Conservation (phyloP, 371 early-diverging fungal species). For the Mucor irregularis region DNA sequence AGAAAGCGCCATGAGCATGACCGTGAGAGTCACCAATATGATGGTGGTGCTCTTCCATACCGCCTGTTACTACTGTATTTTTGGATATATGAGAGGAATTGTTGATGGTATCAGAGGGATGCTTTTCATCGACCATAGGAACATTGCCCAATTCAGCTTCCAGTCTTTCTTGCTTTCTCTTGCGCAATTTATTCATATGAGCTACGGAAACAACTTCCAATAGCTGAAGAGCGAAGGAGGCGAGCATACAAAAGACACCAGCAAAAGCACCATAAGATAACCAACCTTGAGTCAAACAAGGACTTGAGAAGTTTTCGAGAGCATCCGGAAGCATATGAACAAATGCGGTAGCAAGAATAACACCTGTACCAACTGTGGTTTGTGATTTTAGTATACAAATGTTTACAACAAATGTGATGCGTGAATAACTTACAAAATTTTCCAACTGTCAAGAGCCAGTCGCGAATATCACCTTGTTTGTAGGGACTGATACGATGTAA, state of each 20-base stretch:
- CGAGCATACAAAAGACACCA: slow-evolving; percentile 50
- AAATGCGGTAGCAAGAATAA: slow-evolving; percentile 49
- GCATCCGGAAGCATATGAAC: slow-evolving; percentile 52
- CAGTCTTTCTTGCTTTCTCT: slow-evolving; percentile 1
- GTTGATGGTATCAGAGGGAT: background rate
- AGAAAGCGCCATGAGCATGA: slow-evolving; percentile 43
- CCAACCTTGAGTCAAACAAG: slow-evolving; percentile 39
- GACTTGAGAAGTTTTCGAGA: slow-evolving; percentile 37
- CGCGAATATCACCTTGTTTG: slow-evolving; percentile 23
- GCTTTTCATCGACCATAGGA: background rate
- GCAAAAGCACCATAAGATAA: slow-evolving; percentile 41
- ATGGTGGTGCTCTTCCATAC: background rate
- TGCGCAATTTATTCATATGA: slow-evolving; percentile 22
- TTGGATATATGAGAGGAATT: background rate
- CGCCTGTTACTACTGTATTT: background rate
- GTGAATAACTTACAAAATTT: slow-evolving; percentile 46
- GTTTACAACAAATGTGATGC: too few species aligned
- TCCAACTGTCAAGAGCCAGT: slow-evolving; percentile 40
- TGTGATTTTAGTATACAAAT: background rate
- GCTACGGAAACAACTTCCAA: slow-evolving; percentile 38
- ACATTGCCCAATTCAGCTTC: slow-evolving; percentile 11
- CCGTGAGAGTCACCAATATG: slow-evolving; percentile 12
- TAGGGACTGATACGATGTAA: slow-evolving; percentile 35
- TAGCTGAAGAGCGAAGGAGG: slow-evolving; percentile 44
- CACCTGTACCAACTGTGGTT: slow-evolving; percentile 44